phyloP scores from a whole-genome alignment of 2,329 filamentous ascomycete species.

The Dryadomyces quercus-mongolicae region DNA sequence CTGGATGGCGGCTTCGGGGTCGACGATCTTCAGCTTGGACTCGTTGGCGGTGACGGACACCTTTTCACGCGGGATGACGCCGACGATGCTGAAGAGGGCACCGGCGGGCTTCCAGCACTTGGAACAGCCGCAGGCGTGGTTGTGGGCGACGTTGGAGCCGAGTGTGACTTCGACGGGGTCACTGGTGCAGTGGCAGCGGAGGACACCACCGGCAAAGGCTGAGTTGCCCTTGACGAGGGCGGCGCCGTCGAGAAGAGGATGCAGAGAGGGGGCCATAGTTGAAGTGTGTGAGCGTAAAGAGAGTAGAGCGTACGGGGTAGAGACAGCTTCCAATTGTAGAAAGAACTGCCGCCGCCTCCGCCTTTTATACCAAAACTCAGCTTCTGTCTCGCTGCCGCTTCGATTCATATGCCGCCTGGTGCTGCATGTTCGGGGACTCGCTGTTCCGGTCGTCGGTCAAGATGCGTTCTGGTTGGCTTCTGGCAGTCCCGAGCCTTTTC shows the following conservation, averaged over 20 bases:
- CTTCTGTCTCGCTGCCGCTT: too few relatives aligned
- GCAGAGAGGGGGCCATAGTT: slow-evolving; percentile 32
- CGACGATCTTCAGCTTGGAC: slow-evolving; percentile 44
- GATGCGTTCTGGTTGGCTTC: not conserved
- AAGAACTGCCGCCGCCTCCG: too few relatives aligned
- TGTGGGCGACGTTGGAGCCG: slow-evolving; percentile 47
- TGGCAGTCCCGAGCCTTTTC: not conserved
- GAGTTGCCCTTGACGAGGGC: slow-evolving; percentile 37
- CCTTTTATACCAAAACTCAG: too few relatives aligned
- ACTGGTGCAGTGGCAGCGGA: slow-evolving; percentile 46
- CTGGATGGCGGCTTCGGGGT: slow-evolving; percentile 44
- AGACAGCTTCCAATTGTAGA: too few relatives aligned
- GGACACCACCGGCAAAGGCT: slow-evolving; percentile 45
- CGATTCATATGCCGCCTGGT: too few relatives aligned
- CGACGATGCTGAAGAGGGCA: slow-evolving; percentile 52
- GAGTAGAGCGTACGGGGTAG: not conserved
- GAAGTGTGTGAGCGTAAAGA: not conserved
- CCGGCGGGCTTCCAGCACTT: slow-evolving; percentile 60
- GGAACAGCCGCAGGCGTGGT: slow-evolving; percentile 60
- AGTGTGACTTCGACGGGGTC: slow-evolving; percentile 47
- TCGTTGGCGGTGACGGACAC: slow-evolving; percentile 44
- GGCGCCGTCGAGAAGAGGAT: slow-evolving; percentile 52
- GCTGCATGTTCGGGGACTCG: not conserved
- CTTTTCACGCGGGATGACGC: slow-evolving; percentile 43
- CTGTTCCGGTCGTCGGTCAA: not conserved